A percentile compares a stretch with the other conserved stretches of the same genome.
These are phyloP conservation scores for Volvariella surrecta DNA, from an alignment of 1,284 basidiomycete genomes.

Conservation along the genomic window DNA sequence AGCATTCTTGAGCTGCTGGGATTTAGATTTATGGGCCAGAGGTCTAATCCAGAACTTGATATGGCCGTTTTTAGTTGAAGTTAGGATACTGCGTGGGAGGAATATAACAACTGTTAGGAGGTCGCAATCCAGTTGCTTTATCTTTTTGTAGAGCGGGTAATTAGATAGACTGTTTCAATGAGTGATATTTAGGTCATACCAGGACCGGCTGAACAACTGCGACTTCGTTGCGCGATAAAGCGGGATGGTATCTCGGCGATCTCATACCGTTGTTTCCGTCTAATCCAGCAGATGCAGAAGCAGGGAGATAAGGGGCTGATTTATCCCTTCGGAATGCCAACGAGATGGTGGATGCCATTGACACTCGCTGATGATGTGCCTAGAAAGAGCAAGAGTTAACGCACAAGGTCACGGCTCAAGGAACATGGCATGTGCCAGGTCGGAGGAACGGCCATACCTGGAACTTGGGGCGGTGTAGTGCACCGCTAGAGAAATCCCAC, in stretches of 20 bases:
- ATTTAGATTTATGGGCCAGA: slow-evolving; percentile 31
- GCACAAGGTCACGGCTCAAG: slow-evolving; percentile 14
- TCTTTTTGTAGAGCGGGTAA: slow-evolving; percentile 29
- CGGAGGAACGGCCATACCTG: slow-evolving; percentile 24
- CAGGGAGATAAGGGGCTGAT: slow-evolving; percentile 47
- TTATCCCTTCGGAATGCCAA: slow-evolving; percentile 54
- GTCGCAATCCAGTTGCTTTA: slow-evolving; percentile 73
- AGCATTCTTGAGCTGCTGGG: not conserved
- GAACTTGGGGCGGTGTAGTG: slow-evolving; percentile 67
- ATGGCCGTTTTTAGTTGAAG: slow-evolving; percentile 62
- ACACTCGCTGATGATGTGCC: slow-evolving; percentile 62
- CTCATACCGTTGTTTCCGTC: slow-evolving; percentile 18
- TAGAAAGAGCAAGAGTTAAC: no score
- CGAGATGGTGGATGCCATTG: slow-evolving; percentile 68
- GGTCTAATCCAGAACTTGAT: slow-evolving; percentile 84
- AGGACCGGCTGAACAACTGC: slow-evolving; percentile 88
- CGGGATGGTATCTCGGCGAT: slow-evolving; percentile 67
- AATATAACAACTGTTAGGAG: slow-evolving; percentile 66
- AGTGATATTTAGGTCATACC: slow-evolving; percentile 35
- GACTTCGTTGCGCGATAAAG: slow-evolving; percentile 83
- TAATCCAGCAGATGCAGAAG: slow-evolving; percentile 23
- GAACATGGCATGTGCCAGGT: not conserved
- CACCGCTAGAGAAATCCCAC: slow-evolving; percentile 89
- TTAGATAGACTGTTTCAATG: slow-evolving; percentile 2
- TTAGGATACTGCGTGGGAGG: slow-evolving; percentile 68